A percentile compares a stretch with the other conserved stretches of the same genome.
phyloP scores from a whole-genome alignment of 2,329 filamentous ascomycete species.

The Fusarium palustre region DNA sequence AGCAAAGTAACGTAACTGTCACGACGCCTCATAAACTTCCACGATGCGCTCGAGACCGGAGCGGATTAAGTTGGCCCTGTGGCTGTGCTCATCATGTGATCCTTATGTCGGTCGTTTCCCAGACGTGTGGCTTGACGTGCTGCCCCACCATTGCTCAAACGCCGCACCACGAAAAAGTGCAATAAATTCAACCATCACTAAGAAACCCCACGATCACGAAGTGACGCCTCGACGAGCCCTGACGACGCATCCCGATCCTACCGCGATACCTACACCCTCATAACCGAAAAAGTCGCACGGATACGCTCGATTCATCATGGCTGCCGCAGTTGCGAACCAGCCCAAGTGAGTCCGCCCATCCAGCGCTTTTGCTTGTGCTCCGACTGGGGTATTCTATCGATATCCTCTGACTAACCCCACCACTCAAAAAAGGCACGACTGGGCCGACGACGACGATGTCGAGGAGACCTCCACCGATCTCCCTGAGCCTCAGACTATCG shows the following conservation, averaged over 20 bases:
- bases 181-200: constrained; percentile 53
- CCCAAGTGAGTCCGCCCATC: constrained; percentile 53
- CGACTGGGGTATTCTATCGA: constrained; percentile 35
- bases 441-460: constrained; percentile 95
- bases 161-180: constrained; percentile 57
- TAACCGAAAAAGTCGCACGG: constrained; percentile 26
- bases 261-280: constrained; percentile 20
- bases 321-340: constrained; percentile 55
- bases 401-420: constrained; percentile 53
- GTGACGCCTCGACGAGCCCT: constrained; percentile 40
- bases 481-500: constrained; percentile 87
- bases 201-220: constrained; percentile 55
- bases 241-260: constrained; percentile 41
- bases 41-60: neutral
- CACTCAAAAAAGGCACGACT: constrained; percentile 73
- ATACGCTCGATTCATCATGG: constrained; percentile 52
- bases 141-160: constrained; percentile 51
- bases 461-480: constrained; percentile 77
- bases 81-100: constrained; percentile 49
- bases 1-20: constrained; percentile 8
- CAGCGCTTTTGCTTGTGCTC: constrained; percentile 11
- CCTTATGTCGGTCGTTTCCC: constrained; percentile 4
- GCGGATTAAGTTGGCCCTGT: constrained; percentile 36
- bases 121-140: constrained; percentile 46
- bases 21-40: neutral